Percentiles rank a stretch among this genome's conserved stretches.
Evolutionary conservation across 2,329 filamentous ascomycete genomes (phyloP).

Genomic region (Ascochyta koolunga): DNA sequence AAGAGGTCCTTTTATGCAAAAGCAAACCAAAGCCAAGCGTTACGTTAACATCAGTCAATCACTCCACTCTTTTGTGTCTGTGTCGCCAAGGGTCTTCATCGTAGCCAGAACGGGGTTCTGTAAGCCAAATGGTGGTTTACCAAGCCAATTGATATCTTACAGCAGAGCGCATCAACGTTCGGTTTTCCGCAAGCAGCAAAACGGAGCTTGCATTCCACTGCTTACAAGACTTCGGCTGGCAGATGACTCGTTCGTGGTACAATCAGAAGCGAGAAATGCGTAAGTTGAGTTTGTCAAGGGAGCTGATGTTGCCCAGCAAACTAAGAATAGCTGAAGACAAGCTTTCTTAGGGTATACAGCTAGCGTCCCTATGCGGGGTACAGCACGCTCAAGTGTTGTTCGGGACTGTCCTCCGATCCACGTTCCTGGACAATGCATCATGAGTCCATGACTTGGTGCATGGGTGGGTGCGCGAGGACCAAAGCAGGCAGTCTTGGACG

Average conservation of each 20-base stretch:
- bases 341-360: not conserved
- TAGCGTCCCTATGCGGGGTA: constrained; percentile 4
- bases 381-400: not conserved
- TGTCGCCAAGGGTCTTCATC: constrained; percentile 5
- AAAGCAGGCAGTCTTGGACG: not conserved
- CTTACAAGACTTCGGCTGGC: not conserved
- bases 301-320: not conserved
- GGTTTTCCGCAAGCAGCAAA: not conserved
- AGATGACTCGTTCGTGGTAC: constrained; percentile 12
- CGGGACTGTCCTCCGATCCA: not conserved
- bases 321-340: constrained; percentile 15
- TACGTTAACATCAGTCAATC: constrained; percentile 11
- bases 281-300: constrained; percentile 3
- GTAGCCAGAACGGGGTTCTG: not conserved
- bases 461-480: not conserved
- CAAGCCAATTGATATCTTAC: constrained; percentile 10
- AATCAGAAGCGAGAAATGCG: constrained; percentile 8
- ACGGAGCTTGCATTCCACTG: constrained; percentile 7
- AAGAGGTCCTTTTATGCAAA: constrained; percentile 6
- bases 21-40: constrained; percentile 1
- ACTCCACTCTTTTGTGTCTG: constrained; percentile 3
- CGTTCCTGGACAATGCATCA: not conserved
- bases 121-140: not conserved
- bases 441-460: not conserved
- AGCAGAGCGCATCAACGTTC: not conserved